Evolutionary conservation across 2,329 filamentous ascomycete genomes (phyloP).

Genomic region (Colletotrichum musae): DNA sequence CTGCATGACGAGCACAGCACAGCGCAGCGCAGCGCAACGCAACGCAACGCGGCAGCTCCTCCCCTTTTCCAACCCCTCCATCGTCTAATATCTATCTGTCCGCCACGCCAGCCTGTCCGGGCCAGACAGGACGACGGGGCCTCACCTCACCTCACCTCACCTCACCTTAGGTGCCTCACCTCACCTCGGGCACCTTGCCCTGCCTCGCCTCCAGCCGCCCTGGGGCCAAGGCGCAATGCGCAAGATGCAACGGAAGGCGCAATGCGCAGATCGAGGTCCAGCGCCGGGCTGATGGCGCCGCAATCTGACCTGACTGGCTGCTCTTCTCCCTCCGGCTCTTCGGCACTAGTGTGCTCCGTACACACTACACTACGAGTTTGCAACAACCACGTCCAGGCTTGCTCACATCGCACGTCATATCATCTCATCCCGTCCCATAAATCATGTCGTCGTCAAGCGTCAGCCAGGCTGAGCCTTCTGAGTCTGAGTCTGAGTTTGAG

Average conservation of each 20-base stretch:
- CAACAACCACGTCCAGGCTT: slow-evolving; percentile 21
- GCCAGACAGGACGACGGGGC: slow-evolving; percentile 1
- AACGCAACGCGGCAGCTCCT: too few relatives aligned
- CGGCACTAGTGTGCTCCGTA: neutral
- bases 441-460: slow-evolving; percentile 2
- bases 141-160: too few relatives aligned
- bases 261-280: neutral
- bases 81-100: slow-evolving; percentile 17
- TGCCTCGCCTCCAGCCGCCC: neutral
- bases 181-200: too few relatives aligned
- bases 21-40: too few relatives aligned
- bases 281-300: slow-evolving; percentile 25
- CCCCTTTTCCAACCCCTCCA: slow-evolving; percentile 46
- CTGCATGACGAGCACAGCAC: slow-evolving; percentile 34
- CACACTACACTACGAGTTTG: neutral
- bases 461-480: slow-evolving; percentile 1
- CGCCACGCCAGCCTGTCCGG: slow-evolving; percentile 48
- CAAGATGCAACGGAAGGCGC: neutral
- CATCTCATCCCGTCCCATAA: slow-evolving; percentile 6
- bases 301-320: slow-evolving; percentile 28
- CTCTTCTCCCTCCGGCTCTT: slow-evolving; percentile 11
- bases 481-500: neutral
- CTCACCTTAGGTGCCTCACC: too few relatives aligned
- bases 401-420: slow-evolving; percentile 22
- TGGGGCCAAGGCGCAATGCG: slow-evolving; percentile 13